Evolutionary conservation across 345 rosid species (phyloP).

Genomic region (Salix brachista): DNA sequence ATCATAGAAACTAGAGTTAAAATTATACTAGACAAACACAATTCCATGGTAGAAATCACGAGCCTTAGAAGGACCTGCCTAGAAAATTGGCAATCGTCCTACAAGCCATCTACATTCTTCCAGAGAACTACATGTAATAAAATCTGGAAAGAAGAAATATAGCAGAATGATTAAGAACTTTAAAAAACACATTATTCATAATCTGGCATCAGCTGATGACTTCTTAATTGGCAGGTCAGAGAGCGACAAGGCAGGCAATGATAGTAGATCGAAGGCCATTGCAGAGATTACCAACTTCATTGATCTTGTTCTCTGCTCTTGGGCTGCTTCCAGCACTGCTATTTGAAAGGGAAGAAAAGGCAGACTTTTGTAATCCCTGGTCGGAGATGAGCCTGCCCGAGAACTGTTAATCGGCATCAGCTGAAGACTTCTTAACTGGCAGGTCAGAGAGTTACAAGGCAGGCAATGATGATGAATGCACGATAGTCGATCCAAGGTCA

Average conservation of each 20-base stretch:
- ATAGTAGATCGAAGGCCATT: slow-evolving; percentile 28
- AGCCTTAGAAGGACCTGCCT: neutral
- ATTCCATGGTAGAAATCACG: neutral
- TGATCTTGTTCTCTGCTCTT: slow-evolving; percentile 34
- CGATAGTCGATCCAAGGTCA: slow-evolving; percentile 25
- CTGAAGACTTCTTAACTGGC: neutral
- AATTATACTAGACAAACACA: neutral
- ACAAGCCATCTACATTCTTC: neutral
- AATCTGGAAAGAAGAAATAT: neutral
- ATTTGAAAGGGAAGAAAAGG: slow-evolving; percentile 67
- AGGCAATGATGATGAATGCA: slow-evolving; percentile 27
- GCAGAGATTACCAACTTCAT: slow-evolving; percentile 34
- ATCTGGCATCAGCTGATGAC: neutral
- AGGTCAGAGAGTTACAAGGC: slow-evolving; percentile 14
- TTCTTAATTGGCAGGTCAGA: neutral
- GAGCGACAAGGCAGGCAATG: slow-evolving; percentile 22
- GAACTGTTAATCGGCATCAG: slow-evolving; percentile 27
- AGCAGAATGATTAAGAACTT: neutral
- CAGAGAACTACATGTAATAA: neutral
- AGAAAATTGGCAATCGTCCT: neutral
- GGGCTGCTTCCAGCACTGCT: slow-evolving; percentile 89
- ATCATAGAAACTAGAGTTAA: neutral
- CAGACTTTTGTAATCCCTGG: slow-evolving; percentile 63
- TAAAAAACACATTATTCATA: neutral
- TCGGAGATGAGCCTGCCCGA: slow-evolving; percentile 56